Conservation (phyloP, 2,329 filamentous ascomycete genomes). For the Aspergillus cejpii region DNA sequence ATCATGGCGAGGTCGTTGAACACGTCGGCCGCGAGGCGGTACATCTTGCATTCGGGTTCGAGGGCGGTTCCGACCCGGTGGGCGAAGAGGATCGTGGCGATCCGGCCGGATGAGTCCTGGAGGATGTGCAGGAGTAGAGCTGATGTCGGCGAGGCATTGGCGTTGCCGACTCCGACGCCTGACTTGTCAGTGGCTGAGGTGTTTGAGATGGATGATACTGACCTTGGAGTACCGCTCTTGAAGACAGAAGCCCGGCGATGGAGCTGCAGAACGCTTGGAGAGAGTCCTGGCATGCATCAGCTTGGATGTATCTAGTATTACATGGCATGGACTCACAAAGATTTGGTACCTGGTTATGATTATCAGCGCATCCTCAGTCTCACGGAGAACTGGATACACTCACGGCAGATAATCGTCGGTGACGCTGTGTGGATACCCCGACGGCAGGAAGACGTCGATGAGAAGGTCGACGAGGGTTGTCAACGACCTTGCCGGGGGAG, state of each 20-base stretch:
- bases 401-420: constrained; percentile 74
- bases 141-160: constrained; percentile 67
- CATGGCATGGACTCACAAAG: constrained; percentile 46
- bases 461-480: constrained; percentile 34
- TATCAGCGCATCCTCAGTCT: constrained; percentile 5
- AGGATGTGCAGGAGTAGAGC: constrained; percentile 76
- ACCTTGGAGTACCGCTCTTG: constrained; percentile 73
- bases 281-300: constrained; percentile 29
- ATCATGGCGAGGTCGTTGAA: constrained; percentile 84
- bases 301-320: not conserved
- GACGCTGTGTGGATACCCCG: constrained; percentile 82
- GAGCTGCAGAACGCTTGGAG: constrained; percentile 41
- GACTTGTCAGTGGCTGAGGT: not conserved
- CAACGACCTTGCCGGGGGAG: constrained; percentile 20
- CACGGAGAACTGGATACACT: constrained; percentile 7
- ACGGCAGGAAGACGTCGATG: constrained; percentile 72
- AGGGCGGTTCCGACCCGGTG: constrained; percentile 73
- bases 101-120: constrained; percentile 70
- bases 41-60: constrained; percentile 85
- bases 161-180: constrained; percentile 78
- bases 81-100: constrained; percentile 82
- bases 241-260: constrained; percentile 58
- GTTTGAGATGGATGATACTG: constrained; percentile 11
- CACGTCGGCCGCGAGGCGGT: constrained; percentile 76
- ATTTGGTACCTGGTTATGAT: constrained; percentile 55